phyloP scores from a whole-genome alignment of 2,329 filamentous ascomycete species.

The Xylaria sp. region DNA sequence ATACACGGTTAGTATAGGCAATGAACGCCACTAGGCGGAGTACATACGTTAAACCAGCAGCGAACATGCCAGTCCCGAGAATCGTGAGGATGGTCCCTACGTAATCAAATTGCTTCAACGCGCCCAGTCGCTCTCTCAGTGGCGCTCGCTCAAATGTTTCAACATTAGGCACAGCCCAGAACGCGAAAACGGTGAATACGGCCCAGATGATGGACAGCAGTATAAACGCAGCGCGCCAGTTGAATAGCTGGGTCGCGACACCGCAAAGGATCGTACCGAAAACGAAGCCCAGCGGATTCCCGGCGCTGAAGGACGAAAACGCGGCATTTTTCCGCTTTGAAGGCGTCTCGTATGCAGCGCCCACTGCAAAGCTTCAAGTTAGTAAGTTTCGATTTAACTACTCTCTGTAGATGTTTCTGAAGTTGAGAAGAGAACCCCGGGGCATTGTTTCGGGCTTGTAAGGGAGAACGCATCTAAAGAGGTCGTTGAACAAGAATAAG shows the following conservation, averaged over 20 bases:
- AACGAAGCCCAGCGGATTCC: conserved; percentile 53
- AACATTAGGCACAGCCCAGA: conserved; percentile 70
- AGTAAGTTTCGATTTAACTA: not conserved
- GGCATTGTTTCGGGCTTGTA: not conserved
- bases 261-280: conserved; percentile 68
- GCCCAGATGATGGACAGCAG: conserved; percentile 72
- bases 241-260: conserved; percentile 68
- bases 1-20: conserved; percentile 29
- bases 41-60: conserved; percentile 67
- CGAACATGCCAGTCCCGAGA: conserved; percentile 73
- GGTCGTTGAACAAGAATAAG: not conserved
- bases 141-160: conserved; percentile 56
- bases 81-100: conserved; percentile 70
- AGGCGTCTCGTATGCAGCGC: conserved; percentile 71
- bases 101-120: conserved; percentile 68
- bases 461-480: not conserved
- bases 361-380: conserved; percentile 52
- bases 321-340: conserved; percentile 52
- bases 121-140: conserved; percentile 50
- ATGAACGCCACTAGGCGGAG: not conserved
- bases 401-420: not conserved
- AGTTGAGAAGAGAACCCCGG: too few relatives aligned
- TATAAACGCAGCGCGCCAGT: conserved; percentile 72
- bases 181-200: conserved; percentile 65
- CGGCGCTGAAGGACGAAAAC: conserved; percentile 50